Evolutionary conservation across 2,329 filamentous ascomycete species (phyloP).

Genomic region (Penicillium nordicum): DNA sequence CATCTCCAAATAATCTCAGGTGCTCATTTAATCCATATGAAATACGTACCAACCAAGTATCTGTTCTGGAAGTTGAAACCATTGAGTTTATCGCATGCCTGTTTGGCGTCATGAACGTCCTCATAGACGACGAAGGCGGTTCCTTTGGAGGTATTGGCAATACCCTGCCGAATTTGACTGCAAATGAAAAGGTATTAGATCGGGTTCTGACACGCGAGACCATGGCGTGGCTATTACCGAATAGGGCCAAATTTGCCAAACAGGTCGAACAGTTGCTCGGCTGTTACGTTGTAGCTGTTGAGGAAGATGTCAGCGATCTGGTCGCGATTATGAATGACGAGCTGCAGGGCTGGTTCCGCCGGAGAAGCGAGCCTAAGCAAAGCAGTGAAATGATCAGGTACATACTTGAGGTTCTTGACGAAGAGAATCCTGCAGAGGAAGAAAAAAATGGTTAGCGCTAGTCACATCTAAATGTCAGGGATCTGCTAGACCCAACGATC

Average conservation of each 20-base stretch:
- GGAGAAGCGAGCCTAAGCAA: slow-evolving; percentile 1
- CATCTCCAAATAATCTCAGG: not conserved
- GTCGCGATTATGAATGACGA: not conserved
- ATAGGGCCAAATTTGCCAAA: slow-evolving; percentile 97
- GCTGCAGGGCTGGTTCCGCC: not conserved
- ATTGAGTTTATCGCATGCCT: slow-evolving; percentile 98
- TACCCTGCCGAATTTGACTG: slow-evolving; percentile 97
- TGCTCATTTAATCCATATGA: not conserved
- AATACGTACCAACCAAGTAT: slow-evolving; percentile 85
- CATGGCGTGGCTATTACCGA: slow-evolving; percentile 57
- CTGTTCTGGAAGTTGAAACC: slow-evolving; percentile 99
- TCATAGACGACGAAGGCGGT: slow-evolving; percentile 99
- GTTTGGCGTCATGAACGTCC: slow-evolving; percentile 98
- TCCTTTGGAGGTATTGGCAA: slow-evolving; percentile 94
- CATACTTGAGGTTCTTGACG: slow-evolving; percentile 98
- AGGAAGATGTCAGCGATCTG: slow-evolving; percentile 10
- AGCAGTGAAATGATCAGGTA: slow-evolving; percentile 19
- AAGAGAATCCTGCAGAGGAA: slow-evolving; percentile 78
- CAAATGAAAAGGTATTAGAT: slow-evolving; percentile 16
- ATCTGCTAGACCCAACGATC: not conserved
- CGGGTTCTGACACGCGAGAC: slow-evolving; percentile 8
- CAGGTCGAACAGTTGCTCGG: slow-evolving; percentile 96
- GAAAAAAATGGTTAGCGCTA: slow-evolving; percentile 5
- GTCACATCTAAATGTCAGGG: not conserved
- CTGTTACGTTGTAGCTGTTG: slow-evolving; percentile 92